Base-by-base conservation (phyloP, 2,329 filamentous ascomycete species). In the Trichoderma semiorbis region DNA sequence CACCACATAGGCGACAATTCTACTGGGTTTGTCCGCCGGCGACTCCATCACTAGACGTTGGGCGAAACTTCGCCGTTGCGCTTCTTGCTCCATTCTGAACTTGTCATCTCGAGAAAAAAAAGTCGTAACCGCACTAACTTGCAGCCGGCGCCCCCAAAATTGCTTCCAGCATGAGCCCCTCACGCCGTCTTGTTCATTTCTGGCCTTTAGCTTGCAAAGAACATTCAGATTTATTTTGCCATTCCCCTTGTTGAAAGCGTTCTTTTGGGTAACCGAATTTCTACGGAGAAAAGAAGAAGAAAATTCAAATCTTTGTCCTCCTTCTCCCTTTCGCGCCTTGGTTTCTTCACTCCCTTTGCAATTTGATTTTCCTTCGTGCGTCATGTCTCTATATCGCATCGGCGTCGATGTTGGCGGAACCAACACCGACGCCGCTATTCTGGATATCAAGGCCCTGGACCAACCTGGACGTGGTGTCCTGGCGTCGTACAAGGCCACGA, bases 401-500 rank as follows among this genome's bases (percentile, higher is more conserved):
- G 81, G 81, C 36, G 81, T 83, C 28, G 81, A 83, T 71, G 81
- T 83, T 24, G 81, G 81, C 28, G 81, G 81, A 64, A 83, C 80
- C 65, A 83, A 83, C 75, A 83, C 81, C 5, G 84, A 86, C 74
- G 82, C 82, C 34, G 84, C 82, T 28, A 80, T 86, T 67, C 78
- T 86, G 32, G 82, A 85, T 74, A 77, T 83, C 70, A 79, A 76
- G n/a, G 79, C 80, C 14, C 72, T 76, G 8, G 76, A 80, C 65
- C 76, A 75, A 21, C 77, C 80, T 3, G 78, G 77, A 21, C 80
- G 82, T 53, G 83, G 83, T 26, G 82, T 86, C 10, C 75, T 84
- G 5, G 84, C 84, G 5, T 85, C 83, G 18, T 80, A 83, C 77
- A 87, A 87, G 76, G 82, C 85, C 4, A 78, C 84, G 1, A 87